Conservation (phyloP, 1,284 basidiomycete species). For the Rhodotorula sp. region DNA sequence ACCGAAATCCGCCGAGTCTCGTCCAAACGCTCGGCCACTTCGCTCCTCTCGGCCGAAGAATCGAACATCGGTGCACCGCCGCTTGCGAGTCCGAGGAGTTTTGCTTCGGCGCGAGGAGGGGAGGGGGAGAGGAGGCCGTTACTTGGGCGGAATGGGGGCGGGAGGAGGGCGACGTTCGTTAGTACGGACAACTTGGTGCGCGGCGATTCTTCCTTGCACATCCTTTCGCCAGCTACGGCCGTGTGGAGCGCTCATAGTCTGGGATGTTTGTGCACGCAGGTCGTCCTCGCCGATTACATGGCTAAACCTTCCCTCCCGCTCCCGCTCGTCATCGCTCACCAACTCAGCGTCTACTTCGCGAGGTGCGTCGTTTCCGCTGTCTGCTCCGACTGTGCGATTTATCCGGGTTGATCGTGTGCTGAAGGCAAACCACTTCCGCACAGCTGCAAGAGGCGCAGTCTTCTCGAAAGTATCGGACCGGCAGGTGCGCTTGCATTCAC, state of each 20-base stretch:
- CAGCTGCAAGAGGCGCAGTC: slow-evolving; percentile 35
- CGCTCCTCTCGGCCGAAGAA: background rate
- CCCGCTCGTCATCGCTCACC: slow-evolving; percentile 45
- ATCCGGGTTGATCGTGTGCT: background rate
- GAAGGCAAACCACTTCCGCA: background rate
- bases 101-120: background rate
- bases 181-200: slow-evolving; percentile 7
- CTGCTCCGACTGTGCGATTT: background rate
- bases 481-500: slow-evolving; percentile 7
- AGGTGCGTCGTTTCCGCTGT: slow-evolving; percentile 11
- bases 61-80: background rate
- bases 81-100: background rate
- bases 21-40: background rate
- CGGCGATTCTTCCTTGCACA: background rate
- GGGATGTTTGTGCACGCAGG: slow-evolving; percentile 12
- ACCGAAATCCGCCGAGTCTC: slow-evolving; percentile 9
- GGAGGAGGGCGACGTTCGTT: background rate
- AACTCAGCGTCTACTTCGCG: slow-evolving; percentile 44
- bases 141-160: background rate
- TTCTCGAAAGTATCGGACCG: slow-evolving; percentile 44
- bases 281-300: slow-evolving; percentile 41
- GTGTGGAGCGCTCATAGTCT: background rate
- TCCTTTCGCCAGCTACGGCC: too few species aligned
- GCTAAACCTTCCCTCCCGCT: slow-evolving; percentile 43
- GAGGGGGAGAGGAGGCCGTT: slow-evolving; percentile 32